Base-by-base conservation (phyloP, 2,329 filamentous ascomycete species). In the Epichloe sylvatica region DNA sequence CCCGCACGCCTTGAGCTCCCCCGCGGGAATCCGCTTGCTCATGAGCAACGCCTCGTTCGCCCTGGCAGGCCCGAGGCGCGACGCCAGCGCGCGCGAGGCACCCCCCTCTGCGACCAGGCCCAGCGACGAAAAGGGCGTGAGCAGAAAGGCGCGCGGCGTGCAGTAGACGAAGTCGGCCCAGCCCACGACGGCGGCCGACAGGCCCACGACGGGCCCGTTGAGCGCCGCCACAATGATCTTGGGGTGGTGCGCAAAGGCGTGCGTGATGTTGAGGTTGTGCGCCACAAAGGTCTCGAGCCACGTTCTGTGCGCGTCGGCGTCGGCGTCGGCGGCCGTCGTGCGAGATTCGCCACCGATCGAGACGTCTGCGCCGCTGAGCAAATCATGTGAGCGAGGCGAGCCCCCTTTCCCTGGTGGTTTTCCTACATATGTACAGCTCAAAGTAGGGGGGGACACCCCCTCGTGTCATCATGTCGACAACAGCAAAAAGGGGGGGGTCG, bases 41-140 rank as follows among this genome's bases (percentile, higher is more conserved):
- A 94, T 92, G 56, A 98, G 81, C 12, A 97, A 75, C 12, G 92
- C 91, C 73, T 97, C 92, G 62, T 94, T 94, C 9, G 89, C 90
- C 63, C 86, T 86, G 51, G 78, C 72, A 46, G 88, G 76, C 1
- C 92, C 92, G 23, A 97, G 73, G 0, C 91, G 73, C 59, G 84
- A 77, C 13, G 92, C 86, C 51, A 97, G 83, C 0, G 83, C 87
- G 49, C 81, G 72, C 15, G 81, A 87, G 0, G 89, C 81, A 44
- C 84, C 87, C 39, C 23, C 92, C 70, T 97, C 92, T 49, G 89
- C 78, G 0, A 97, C 90, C 1, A 98, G 78, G 1, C 92, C 91
- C 1, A 97, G 76, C 1, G 86, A 91, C 4, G 83, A 84, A 69
- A 97, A 97, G 4, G 92, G 92, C 1, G 90, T 95, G 25, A 97